A percentile compares a stretch with the other conserved stretches of the same genome.
These are phyloP conservation scores for Penicillium paradoxum DNA, from an alignment of 495 filamentous ascomycete genomes.

Conservation along the genomic window DNA sequence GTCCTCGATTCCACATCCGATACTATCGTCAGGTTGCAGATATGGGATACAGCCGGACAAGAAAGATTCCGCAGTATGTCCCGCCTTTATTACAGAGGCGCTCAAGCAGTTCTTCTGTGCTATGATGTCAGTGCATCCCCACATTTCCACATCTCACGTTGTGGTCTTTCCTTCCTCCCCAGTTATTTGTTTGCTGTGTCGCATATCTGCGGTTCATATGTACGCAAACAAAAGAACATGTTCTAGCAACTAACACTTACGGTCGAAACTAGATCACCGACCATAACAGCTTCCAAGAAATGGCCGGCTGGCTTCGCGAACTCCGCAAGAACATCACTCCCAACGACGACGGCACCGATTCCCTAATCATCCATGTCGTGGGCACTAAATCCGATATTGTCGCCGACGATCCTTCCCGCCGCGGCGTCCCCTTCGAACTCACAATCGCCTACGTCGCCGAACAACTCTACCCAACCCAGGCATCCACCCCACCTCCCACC, in stretches of 20 bases:
- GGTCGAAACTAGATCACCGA: conserved; percentile 57
- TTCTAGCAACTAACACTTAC: neutral
- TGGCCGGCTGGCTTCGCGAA: conserved; percentile 88
- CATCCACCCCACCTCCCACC: conserved; percentile 61
- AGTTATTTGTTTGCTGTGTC: neutral
- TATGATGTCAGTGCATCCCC: conserved; percentile 52
- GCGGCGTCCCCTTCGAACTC: conserved; percentile 85
- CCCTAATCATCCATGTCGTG: conserved; percentile 91
- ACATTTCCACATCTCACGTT: neutral
- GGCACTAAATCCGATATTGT: conserved; percentile 94
- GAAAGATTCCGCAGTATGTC: conserved; percentile 93
- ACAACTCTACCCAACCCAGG: conserved; percentile 65
- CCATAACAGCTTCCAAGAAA: conserved; percentile 79
- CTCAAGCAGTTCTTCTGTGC: conserved; percentile 89
- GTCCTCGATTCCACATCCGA: conserved; percentile 79
- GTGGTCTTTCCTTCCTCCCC: neutral
- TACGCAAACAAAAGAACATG: neutral
- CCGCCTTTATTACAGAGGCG: conserved; percentile 89
- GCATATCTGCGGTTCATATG: neutral
- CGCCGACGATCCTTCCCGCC: conserved; percentile 64
- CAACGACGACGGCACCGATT: conserved; percentile 32
- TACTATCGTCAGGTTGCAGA: conserved; percentile 76
- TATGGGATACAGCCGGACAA: conserved; percentile 94
- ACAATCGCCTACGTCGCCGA: conserved; percentile 95
- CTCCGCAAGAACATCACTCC: conserved; percentile 60